Base-by-base conservation (phyloP, 2,329 filamentous ascomycete genomes). In the Hawksworthiomyces lignivorus region DNA sequence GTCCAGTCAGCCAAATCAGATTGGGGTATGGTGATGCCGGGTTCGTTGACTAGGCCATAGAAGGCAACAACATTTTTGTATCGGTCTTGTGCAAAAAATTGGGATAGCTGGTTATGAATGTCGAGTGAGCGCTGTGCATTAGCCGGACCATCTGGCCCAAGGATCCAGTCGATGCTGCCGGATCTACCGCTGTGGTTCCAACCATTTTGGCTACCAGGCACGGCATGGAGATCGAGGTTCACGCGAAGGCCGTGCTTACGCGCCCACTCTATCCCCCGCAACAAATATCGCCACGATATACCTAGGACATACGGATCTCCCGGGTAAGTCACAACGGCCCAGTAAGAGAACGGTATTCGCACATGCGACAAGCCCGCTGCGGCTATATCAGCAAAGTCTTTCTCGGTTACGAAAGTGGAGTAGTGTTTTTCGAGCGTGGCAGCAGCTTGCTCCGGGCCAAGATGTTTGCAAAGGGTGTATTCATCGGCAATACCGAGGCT, bases 101-200 rank as follows among this genome's bases (percentile, higher is more conserved):
- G 75, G 17, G 86, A 87, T 7, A 97, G 71, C 43, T 86, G 80
- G 57, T 90, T 75, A 64, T 97, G 92, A 27, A 97, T 72, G 44
- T 94, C 87, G 17, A 96, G 74, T 1, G 86, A 85, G 27, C 89
- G 78, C 53, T 94, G 74, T 0, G 73, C 82, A 58, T 96, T 95
- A 10, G 80, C 60, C 1, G 73, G 69, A 8, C 90, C 89, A 55
- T 95, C 72, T 0, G 85, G 82, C n/a, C 90, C 90, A 52, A 90
- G 90, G 21, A 97, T 65, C 90, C 90, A 97, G 21, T 77, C 73
- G 49, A 96, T 89, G 1, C 64, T 47, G 2, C 90, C 90, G 57
- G 84, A 81, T 8, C 80, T 77, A 0, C 90, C 90, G 52, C 85
- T 92, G 61, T 97, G 90, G 53, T 96, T 96, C 89, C 90, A 97